Conservation (phyloP, 2,329 filamentous ascomycete species). For the Neonectria faginata region DNA sequence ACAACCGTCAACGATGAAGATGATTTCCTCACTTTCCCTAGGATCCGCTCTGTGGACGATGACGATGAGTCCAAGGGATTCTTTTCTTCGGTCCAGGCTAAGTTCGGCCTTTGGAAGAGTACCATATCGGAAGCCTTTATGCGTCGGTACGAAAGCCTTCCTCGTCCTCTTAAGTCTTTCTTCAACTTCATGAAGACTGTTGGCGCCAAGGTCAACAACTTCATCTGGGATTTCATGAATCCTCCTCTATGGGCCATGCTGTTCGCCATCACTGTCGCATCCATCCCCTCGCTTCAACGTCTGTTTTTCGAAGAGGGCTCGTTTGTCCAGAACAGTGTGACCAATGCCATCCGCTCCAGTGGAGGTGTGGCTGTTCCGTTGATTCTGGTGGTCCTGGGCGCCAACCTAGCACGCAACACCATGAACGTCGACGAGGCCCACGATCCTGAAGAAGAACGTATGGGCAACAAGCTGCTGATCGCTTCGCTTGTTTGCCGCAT, state of each 20-base stretch:
- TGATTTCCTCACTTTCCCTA: slow-evolving; percentile 73
- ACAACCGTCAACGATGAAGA: slow-evolving; percentile 51
- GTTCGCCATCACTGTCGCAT: slow-evolving; percentile 88
- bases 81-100: slow-evolving; percentile 49
- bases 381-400: slow-evolving; percentile 94
- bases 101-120: slow-evolving; percentile 40
- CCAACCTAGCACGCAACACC: slow-evolving; percentile 93
- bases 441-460: slow-evolving; percentile 76
- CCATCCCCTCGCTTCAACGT: slow-evolving; percentile 82
- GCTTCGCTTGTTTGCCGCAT: slow-evolving; percentile 90
- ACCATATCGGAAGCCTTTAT: slow-evolving; percentile 38
- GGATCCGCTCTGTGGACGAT: slow-evolving; percentile 60
- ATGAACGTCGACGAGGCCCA: slow-evolving; percentile 73
- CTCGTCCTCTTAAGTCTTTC: slow-evolving; percentile 54
- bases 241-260: slow-evolving; percentile 98
- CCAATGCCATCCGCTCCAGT: slow-evolving; percentile 84
- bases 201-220: slow-evolving; percentile 65
- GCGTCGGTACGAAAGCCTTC: slow-evolving; percentile 54
- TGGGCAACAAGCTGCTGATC: slow-evolving; percentile 81
- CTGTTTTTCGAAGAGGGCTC: slow-evolving; percentile 91
- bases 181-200: slow-evolving; percentile 49
- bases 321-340: slow-evolving; percentile 93
- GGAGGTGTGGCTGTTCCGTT: slow-evolving; percentile 93
- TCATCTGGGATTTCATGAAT: slow-evolving; percentile 96
- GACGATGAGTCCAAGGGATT: slow-evolving; percentile 54